Base-by-base conservation (phyloP, 192 early-diverging fungal genomes). In the Backusella parvicylindrica region DNA sequence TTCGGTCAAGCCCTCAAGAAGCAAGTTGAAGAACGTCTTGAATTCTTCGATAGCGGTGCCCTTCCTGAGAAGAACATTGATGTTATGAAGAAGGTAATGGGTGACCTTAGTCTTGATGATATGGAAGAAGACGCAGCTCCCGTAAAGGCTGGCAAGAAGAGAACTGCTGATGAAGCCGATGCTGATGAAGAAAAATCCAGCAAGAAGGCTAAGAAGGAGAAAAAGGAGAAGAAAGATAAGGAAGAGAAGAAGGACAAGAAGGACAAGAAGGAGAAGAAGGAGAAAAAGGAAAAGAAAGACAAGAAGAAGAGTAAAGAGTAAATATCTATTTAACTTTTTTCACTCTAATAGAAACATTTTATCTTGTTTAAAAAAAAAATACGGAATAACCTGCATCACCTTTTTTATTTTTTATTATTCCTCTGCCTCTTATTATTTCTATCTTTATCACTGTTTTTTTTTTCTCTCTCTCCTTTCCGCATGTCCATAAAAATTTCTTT, bases 1-100 rank as follows among this genome's bases (percentile, higher is more conserved):
- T 97, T 96, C 79, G 98, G 98, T 74, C 94, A 95, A 85, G 90
- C 96, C 33, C 85, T 99, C 82, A 89, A 92, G 80, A 86, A 91
- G 68, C 97, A 99, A 87, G 95, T 99, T 13, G 98, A 99, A 85
- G 95, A 97, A 82, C 93, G 98, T 67, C 81, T 99, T 35, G 85
- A 86, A 71, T 99, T 99, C 84, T 99, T 95, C 82, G 97, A 99
- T 83, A 88, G 91, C 41, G 96, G 95, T 64, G 87, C 91, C 1
- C 87, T 89, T 3, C 96, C 96, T 16, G 84, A 91, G 32, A 96
- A 95, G 91, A 99, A 97, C 86, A 84, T 91, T 68, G 96, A 97
- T 70, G 94, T 95, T 26, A 98, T 99, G 96, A 89, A 95, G 86
- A 90, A 91, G 79, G 93, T 92, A 36, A 86, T 89, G 18, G 86